Evolutionary conservation across 2,329 filamentous ascomycete species (phyloP).

Genomic region (Aspergillus vadensis): DNA sequence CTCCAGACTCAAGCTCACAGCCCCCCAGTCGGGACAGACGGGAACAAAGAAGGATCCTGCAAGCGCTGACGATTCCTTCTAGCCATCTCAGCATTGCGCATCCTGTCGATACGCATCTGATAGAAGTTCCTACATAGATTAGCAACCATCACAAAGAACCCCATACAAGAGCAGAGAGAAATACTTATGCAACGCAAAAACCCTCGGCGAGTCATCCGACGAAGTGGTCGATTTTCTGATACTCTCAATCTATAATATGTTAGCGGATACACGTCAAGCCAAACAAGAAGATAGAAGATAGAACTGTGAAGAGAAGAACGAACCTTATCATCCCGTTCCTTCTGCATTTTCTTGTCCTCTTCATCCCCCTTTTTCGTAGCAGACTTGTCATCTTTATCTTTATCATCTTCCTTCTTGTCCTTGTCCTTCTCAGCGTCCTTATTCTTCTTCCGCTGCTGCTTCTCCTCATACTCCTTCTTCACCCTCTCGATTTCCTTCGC

Average conservation of each 20-base stretch:
- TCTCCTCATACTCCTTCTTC: slow-evolving; percentile 68
- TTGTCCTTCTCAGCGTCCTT: slow-evolving; percentile 56
- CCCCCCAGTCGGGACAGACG: slow-evolving; percentile 72
- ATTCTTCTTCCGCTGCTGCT: slow-evolving; percentile 70
- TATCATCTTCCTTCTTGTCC: slow-evolving; percentile 49
- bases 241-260: slow-evolving; percentile 37
- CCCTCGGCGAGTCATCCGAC: slow-evolving; percentile 69
- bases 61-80: slow-evolving; percentile 80
- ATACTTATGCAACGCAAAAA: slow-evolving; percentile 85
- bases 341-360: slow-evolving; percentile 42
- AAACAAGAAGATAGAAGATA: slow-evolving; percentile 7
- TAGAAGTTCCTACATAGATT: slow-evolving; percentile 69
- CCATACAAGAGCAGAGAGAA: not conserved
- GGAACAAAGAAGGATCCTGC: slow-evolving; percentile 77
- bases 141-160: not conserved
- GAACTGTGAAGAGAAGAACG: not conserved
- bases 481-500: slow-evolving; percentile 50
- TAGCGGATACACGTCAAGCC: not conserved
- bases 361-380: slow-evolving; percentile 42
- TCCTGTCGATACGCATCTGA: slow-evolving; percentile 77
- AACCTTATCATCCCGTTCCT: slow-evolving; percentile 59
- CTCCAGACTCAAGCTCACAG: slow-evolving; percentile 26
- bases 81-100: slow-evolving; percentile 74
- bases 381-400: slow-evolving; percentile 37
- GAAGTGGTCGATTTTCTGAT: slow-evolving; percentile 50